These are phyloP conservation scores for Cryptosporidium xiaoi DNA, from an alignment of 169 alveolate genomes.

Conservation along the genomic window DNA sequence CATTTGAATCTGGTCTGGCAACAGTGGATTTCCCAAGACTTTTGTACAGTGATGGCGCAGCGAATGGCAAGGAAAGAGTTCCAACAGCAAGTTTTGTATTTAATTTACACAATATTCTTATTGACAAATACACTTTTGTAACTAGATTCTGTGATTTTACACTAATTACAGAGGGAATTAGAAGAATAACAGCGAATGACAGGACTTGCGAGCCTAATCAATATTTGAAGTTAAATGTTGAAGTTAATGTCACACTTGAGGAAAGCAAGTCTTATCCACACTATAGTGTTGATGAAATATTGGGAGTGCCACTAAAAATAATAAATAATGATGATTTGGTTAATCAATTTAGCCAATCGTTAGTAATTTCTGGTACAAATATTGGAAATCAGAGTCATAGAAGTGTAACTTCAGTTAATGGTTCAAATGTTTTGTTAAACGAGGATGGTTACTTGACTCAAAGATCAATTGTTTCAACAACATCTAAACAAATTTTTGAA, in stretches of 20 bases:
- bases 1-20: conserved; percentile 74
- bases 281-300: conserved; percentile 64
- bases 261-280: conserved; percentile 65
- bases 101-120: conserved; percentile 50
- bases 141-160: conserved; percentile 68
- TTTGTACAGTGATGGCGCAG: conserved; percentile 63
- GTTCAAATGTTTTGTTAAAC: conserved; percentile 23
- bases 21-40: conserved; percentile 74
- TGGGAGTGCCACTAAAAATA: conserved; percentile 64
- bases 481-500: conserved; percentile 38
- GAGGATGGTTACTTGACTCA: conserved; percentile 53
- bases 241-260: conserved; percentile 48
- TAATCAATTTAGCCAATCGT: conserved; percentile 34
- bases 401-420: conserved; percentile 46
- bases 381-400: conserved; percentile 70
- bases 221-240: conserved; percentile 62
- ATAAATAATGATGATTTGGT: conserved; percentile 35
- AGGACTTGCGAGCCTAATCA: conserved; percentile 73
- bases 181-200: conserved; percentile 73
- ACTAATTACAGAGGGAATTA: conserved; percentile 56
- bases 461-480: conserved; percentile 46
- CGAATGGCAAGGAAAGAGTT: conserved; percentile 73
- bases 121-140: conserved; percentile 67
- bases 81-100: conserved; percentile 74
- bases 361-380: conserved; percentile 15